Conservation (phyloP, 78 protist genomes). For the Anaeramoeba ignava region DNA sequence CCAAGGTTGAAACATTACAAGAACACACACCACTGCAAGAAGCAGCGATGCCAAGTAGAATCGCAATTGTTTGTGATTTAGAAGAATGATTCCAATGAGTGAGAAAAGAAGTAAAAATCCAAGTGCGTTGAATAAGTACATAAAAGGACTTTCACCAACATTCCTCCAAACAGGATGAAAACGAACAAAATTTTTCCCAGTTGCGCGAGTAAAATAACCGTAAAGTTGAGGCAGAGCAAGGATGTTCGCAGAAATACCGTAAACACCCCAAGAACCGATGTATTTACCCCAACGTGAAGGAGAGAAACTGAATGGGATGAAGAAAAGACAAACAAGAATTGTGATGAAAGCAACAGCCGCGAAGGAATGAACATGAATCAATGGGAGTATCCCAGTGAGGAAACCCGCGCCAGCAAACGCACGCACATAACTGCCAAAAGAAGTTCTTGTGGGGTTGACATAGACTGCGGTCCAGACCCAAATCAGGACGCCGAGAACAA, state of each 20-base stretch:
- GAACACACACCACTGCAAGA: background rate
- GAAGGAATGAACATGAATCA: background rate
- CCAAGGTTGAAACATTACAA: background rate
- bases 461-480: background rate
- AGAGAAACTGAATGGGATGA: background rate
- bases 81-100: background rate
- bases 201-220: background rate
- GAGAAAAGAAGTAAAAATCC: background rate
- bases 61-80: background rate
- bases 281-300: background rate
- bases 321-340: background rate
- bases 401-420: background rate
- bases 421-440: background rate
- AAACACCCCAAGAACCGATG: background rate
- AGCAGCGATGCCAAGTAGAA: background rate
- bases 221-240: background rate
- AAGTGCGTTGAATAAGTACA: background rate
- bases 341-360: background rate
- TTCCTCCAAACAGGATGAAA: background rate
- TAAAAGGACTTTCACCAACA: background rate
- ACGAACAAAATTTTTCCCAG: background rate
- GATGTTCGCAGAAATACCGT: background rate
- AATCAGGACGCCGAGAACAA: background rate
- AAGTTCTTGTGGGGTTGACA: background rate
- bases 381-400: background rate